These are phyloP conservation scores for Lycium barbarum DNA, from an alignment of 257 asterid species.

Conservation along the genomic window DNA sequence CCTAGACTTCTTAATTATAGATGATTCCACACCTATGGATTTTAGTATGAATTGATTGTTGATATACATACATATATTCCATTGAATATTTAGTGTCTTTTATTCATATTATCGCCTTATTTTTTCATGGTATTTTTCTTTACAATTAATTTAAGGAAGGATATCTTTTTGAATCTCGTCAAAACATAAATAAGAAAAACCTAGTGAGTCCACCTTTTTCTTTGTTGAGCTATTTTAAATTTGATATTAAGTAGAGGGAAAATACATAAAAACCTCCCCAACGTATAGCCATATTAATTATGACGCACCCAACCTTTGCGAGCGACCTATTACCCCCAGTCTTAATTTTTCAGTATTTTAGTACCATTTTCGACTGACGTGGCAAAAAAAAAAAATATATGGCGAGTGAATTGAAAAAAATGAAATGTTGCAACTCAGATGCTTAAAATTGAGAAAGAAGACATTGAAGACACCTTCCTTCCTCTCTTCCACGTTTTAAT, in stretches of 20 bases:
- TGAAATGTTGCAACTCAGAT: no score
- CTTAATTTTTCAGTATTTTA: no score
- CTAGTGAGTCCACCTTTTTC: neutral
- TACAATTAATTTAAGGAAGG: neutral
- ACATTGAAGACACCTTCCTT: no score
- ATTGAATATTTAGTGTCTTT: neutral
- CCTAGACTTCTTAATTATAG: neutral
- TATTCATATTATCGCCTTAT: neutral
- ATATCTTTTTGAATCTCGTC: rapidly evolving
- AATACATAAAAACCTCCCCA: no score
- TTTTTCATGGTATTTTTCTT: neutral
- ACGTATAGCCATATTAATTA: no score
- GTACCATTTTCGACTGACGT: no score
- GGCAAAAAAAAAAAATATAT: no score
- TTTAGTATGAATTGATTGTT: neutral
- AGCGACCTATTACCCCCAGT: no score
- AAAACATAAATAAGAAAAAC: neutral
- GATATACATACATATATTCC: neutral
- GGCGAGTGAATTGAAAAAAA: no score
- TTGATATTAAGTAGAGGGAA: neutral
- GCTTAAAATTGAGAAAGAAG: no score
- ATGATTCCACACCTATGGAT: neutral
- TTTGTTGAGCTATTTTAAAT: neutral
- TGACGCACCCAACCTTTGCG: no score
- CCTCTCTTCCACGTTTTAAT: no score